Percentiles rank a stretch among this genome's conserved stretches.
These are phyloP conservation scores for Stemphylium vesicarium DNA, from an alignment of 2,329 filamentous ascomycete species.

Conservation along the genomic window DNA sequence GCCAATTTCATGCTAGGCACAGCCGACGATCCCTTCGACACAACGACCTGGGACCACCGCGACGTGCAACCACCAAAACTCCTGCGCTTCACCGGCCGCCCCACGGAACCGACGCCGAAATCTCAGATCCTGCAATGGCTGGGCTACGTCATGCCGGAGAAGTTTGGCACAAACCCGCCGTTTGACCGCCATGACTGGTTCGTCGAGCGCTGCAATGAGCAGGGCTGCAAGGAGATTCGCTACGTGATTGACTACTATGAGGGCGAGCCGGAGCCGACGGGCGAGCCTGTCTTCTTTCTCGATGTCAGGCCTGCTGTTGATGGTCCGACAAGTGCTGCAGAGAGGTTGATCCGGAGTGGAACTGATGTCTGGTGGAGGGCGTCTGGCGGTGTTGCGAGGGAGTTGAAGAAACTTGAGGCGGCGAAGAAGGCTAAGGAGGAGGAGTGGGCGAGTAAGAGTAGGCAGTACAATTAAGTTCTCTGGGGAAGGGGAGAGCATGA, in stretches of 20 bases:
- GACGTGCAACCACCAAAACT: slow-evolving; percentile 69
- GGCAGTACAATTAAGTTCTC: slow-evolving; percentile 41
- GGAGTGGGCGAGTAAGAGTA: slow-evolving; percentile 25
- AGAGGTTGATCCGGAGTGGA: slow-evolving; percentile 86
- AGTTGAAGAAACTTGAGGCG: slow-evolving; percentile 47
- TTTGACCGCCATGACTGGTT: slow-evolving; percentile 99
- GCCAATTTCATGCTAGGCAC: slow-evolving; percentile 59
- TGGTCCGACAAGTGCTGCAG: slow-evolving; percentile 78
- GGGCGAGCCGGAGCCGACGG: slow-evolving; percentile 78
- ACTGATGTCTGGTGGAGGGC: slow-evolving; percentile 94
- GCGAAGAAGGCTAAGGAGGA: slow-evolving; percentile 40
- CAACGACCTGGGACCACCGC: slow-evolving; percentile 43
- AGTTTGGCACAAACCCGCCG: slow-evolving; percentile 80
- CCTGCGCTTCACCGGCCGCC: slow-evolving; percentile 85
- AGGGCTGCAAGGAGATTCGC: slow-evolving; percentile 76
- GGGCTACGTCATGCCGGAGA: slow-evolving; percentile 77
- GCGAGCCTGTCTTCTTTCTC: slow-evolving; percentile 93
- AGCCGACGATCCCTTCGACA: slow-evolving; percentile 40
- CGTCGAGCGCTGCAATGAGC: slow-evolving; percentile 74
- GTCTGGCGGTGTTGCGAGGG: slow-evolving; percentile 71
- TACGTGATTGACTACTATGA: slow-evolving; percentile 99
- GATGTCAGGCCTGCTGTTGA: slow-evolving; percentile 90
- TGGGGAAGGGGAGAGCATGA: too few relatives aligned
- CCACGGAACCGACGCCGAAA: slow-evolving; percentile 90
- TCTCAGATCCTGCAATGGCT: slow-evolving; percentile 82